Base-by-base conservation (phyloP, 176 grass and related monocot genomes). In the Carex parvula region DNA sequence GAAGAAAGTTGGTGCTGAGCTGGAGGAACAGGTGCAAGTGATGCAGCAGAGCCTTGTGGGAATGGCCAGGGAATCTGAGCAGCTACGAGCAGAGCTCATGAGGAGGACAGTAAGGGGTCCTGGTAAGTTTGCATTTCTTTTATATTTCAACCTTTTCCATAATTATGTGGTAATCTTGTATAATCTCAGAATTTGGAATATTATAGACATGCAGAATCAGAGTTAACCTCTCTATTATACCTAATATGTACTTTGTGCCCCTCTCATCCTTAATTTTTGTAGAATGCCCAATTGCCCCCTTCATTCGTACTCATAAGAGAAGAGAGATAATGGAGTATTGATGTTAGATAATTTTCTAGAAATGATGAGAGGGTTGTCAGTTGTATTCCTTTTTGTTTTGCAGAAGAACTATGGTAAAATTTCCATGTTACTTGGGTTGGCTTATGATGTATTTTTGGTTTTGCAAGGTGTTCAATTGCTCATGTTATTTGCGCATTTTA, bases 41-140 rank as follows among this genome's bases (percentile, higher is more conserved):
- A 87, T 92, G 87, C 87, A 92, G 81, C 88, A 86, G 42, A 82
- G 78, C 65, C 79, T 89, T 48, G 58, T 89, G 35, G 79, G 67
- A 18, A 89, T 89, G 77, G 85, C 87, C 54, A 80, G 85, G 18
- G 82, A 92, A 58, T 54, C 63, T 9, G 85, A 92, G 78, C 88
- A 85, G 20, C 80, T 92, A 18, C 79, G 62, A 29, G 56, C 83
- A 10, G 85, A 88, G 56, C 79, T 89, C 46, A 61, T 85, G 63
- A 87, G 84, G 62, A 87, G 85, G 62, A 87, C 82, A 80, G 22
- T 18, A 41, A 79, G 86, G 37, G 79, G 82, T 58, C 24, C 84
- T 56, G 67, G 88, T 89, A 79, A 72, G 73, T 77, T 56, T 56
- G 7, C 21, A 33, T 53, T 76, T 77, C 3, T 56, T 77, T 77